phyloP scores from a whole-genome alignment of 2,329 filamentous ascomycete genomes.

The Nothomitra cinnamomea region DNA sequence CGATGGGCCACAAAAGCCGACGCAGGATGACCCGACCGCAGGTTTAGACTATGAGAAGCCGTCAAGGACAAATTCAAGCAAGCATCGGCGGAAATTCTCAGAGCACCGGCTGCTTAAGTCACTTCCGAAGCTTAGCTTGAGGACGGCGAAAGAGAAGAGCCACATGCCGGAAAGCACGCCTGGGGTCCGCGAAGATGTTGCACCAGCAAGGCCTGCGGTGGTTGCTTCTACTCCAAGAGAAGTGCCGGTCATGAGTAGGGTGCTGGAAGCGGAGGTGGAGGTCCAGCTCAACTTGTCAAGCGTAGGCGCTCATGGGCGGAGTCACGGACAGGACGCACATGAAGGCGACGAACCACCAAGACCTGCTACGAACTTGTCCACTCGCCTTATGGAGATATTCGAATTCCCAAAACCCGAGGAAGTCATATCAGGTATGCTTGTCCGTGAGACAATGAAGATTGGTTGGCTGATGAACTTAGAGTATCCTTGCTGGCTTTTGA shows the following conservation, averaged over 20 bases:
- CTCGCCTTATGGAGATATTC: conserved; percentile 67
- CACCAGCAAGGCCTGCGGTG: background rate
- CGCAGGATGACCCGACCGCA: background rate
- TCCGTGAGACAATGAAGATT: background rate
- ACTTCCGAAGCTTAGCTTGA: conserved; percentile 36
- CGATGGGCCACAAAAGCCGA: background rate
- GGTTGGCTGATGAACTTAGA: conserved; percentile 30
- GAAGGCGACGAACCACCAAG: conserved; percentile 17
- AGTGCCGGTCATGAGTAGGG: conserved; percentile 59
- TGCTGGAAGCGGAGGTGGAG: conserved; percentile 44
- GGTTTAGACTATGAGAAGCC: background rate
- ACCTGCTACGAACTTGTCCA: conserved; percentile 43
- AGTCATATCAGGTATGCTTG: conserved; percentile 51
- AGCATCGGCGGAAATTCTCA: conserved; percentile 31
- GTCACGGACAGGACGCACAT: conserved; percentile 9
- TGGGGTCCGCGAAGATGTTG: conserved; percentile 12
- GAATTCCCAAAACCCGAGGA: conserved; percentile 67
- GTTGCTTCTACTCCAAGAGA: conserved; percentile 22
- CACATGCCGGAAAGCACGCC: conserved; percentile 11
- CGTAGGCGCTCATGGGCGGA: conserved; percentile 33
- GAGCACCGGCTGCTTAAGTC: conserved; percentile 49
- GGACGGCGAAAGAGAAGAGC: conserved; percentile 14
- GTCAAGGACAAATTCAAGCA: background rate
- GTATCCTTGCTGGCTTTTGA: conserved; percentile 84
- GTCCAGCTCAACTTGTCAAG: conserved; percentile 37